A percentile compares a stretch with the other conserved stretches of the same genome.
phyloP scores from a whole-genome alignment of 2,329 filamentous ascomycete genomes.

The Pezicula radicicola region DNA sequence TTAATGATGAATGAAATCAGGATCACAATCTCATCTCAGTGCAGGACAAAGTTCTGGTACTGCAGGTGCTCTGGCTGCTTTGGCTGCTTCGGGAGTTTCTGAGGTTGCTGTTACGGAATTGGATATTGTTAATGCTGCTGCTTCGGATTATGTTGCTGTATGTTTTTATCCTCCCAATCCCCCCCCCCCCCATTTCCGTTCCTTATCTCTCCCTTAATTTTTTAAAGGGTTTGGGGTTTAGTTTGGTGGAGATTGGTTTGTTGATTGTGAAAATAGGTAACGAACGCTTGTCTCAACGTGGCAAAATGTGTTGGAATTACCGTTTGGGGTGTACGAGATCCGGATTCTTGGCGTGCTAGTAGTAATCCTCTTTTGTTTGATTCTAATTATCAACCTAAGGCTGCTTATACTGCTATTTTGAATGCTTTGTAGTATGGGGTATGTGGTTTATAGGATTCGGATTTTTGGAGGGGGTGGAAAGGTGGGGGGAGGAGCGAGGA shows the following conservation, averaged over 20 bases:
- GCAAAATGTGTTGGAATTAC: slow-evolving; percentile 31
- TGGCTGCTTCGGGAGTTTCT: slow-evolving; percentile 45
- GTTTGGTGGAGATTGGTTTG: too few species aligned
- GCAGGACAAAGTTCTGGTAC: slow-evolving; percentile 7
- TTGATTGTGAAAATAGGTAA: background rate
- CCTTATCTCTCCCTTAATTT: background rate
- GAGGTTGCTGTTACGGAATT: slow-evolving; percentile 61
- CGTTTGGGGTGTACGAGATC: slow-evolving; percentile 27
- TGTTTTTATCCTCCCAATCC: slow-evolving; percentile 29
- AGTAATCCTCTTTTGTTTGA: slow-evolving; percentile 53
- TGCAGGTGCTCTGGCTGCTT: slow-evolving; percentile 15
- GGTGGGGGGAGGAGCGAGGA: too few species aligned
- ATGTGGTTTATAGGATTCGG: too few species aligned
- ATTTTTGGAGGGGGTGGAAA: too few species aligned
- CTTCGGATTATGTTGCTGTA: slow-evolving; percentile 28
- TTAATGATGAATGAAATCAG: slow-evolving; percentile 12
- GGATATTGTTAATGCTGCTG: slow-evolving; percentile 42
- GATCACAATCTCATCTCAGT: slow-evolving; percentile 28
- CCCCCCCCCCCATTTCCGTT: slow-evolving; percentile 16
- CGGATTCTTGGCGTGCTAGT: slow-evolving; percentile 49
- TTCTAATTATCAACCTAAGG: slow-evolving; percentile 46
- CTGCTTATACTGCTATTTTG: slow-evolving; percentile 43
- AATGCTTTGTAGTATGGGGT: slow-evolving; percentile 9
- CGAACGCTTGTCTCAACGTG: slow-evolving; percentile 26
- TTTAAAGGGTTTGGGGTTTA: too few species aligned